Base-by-base conservation (phyloP, 371 early-diverging fungal genomes). In the Mortierella sp. region DNA sequence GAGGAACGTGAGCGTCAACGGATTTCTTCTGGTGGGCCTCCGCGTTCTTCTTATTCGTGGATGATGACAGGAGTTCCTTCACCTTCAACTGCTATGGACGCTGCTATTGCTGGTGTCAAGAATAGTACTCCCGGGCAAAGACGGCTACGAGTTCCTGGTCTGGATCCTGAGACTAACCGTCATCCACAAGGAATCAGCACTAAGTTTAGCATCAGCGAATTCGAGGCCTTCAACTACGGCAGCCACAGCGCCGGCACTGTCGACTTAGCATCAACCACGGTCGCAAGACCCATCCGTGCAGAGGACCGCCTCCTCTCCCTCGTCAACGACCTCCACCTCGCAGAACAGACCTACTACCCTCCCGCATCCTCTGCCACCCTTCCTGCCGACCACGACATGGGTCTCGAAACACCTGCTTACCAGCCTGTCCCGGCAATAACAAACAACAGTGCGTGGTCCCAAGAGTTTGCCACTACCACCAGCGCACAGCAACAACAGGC, bases 311-410 rank as follows among this genome's bases (percentile, higher is more conserved):
- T 81, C 75, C 13, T 76, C 59, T 76, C 86, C 1, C 71, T 86
- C 26, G 82, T 79, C 34, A 78, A 72, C 54, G 86, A 86, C 43
- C 40, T 86, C 44, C 76, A 79, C 26, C 19, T 74, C 14, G 86
- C 86, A 43, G 86, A 78, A 46, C 81, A 81, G 50, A 76, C 74
- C 50, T 86, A 76, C 43, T 81, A 81, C 64, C 81, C 86, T 14
- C 79, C 77, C 10, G 86, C 86, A n/a, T 69, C 76, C 16, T 76
- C 77, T 10, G 74, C 74, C 6, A 76, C 74, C 13, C 14, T 48
- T 0, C 73, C 74, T 54, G 69, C 74, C 4, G 57, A 55, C 2
- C 48, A 57, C 0, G 67, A 82, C 28, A 13, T 26, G 14, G 55
- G 8, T 51, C 46, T 43, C 21, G 24, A 44, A 9, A 6, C 53